Evolutionary conservation across 2,329 filamentous ascomycete species (phyloP).

Genomic region (Claviceps sp.): DNA sequence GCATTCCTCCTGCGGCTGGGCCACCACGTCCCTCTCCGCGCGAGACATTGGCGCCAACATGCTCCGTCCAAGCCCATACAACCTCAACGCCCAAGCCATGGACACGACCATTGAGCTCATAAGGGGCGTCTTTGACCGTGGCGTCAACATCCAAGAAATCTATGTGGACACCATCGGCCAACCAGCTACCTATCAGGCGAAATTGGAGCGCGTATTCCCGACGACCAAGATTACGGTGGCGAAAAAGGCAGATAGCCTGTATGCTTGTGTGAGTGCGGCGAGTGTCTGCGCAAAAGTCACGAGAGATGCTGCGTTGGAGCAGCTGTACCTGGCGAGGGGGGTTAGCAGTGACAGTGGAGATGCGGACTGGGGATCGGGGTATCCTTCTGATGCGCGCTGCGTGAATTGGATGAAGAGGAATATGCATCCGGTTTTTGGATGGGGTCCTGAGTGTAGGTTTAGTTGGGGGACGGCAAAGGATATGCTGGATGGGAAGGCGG

Average conservation of each 20-base stretch:
- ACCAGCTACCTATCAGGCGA: slow-evolving; percentile 70
- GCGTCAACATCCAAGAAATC: slow-evolving; percentile 76
- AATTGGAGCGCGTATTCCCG: slow-evolving; percentile 74
- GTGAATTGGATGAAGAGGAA: slow-evolving; percentile 69
- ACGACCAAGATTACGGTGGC: slow-evolving; percentile 61
- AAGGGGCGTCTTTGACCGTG: slow-evolving; percentile 56
- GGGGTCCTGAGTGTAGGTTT: slow-evolving; percentile 85
- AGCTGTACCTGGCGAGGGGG: slow-evolving; percentile 45
- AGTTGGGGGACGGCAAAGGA: slow-evolving; percentile 95
- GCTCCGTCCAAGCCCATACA: slow-evolving; percentile 59
- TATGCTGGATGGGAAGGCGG: slow-evolving; percentile 65
- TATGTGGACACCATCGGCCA: slow-evolving; percentile 92
- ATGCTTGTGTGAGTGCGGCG: slow-evolving; percentile 84
- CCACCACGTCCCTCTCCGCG: slow-evolving; percentile 66
- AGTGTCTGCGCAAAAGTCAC: slow-evolving; percentile 96
- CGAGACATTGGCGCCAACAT: slow-evolving; percentile 70
- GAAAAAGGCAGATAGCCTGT: slow-evolving; percentile 86
- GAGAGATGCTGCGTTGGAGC: slow-evolving; percentile 75
- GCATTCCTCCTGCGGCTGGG: slow-evolving; percentile 59
- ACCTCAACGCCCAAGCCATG: slow-evolving; percentile 91
- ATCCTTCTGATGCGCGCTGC: slow-evolving; percentile 77
- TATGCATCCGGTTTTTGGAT: slow-evolving; percentile 90
- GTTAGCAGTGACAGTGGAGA: slow-evolving; percentile 13
- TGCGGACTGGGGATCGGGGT: slow-evolving; percentile 75
- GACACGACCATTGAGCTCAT: slow-evolving; percentile 82